Conservation (phyloP, 371 early-diverging fungal species). For the Rhizopus delemar region DNA sequence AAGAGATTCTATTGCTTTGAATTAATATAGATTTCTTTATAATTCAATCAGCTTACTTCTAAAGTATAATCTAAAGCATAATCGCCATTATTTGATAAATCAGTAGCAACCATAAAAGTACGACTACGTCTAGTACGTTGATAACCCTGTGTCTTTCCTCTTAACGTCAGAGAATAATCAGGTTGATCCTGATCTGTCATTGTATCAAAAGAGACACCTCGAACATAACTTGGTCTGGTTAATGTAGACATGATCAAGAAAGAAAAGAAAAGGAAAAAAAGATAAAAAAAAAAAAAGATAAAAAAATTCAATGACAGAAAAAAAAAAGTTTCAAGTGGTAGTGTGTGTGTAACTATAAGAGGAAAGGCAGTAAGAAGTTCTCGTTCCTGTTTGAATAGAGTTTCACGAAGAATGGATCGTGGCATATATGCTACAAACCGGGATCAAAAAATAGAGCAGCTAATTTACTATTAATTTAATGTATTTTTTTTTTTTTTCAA, state of each 20-base stretch:
- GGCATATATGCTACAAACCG: too few relatives aligned
- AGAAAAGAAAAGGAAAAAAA: neutral
- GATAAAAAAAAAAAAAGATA: neutral
- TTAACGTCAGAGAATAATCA: constrained; percentile 60
- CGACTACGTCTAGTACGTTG: constrained; percentile 51
- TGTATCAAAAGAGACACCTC: constrained; percentile 62
- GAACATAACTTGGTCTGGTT: constrained; percentile 19
- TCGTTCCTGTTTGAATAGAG: too few relatives aligned
- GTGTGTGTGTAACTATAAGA: too few relatives aligned
- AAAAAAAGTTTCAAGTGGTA: too few relatives aligned
- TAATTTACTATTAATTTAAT: too few relatives aligned
- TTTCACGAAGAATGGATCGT: too few relatives aligned
- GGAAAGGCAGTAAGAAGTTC: too few relatives aligned
- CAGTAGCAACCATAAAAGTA: constrained; percentile 63
- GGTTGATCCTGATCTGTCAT: constrained; percentile 57
- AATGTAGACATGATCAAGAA: constrained; percentile 18
- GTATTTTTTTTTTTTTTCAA: too few relatives aligned
- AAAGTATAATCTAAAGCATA: constrained; percentile 61
- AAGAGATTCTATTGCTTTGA: constrained; percentile 8
- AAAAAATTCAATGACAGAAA: neutral
- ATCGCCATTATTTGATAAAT: constrained; percentile 61
- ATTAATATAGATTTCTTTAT: neutral
- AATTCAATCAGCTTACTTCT: constrained; percentile 33
- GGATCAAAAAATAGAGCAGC: too few relatives aligned
- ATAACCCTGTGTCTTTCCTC: constrained; percentile 53